Evolutionary conservation across 352 stramenopile species (phyloP), one percentile per base, ranked within the genome.

Genomic region (Pythium aristosporum): DNA sequence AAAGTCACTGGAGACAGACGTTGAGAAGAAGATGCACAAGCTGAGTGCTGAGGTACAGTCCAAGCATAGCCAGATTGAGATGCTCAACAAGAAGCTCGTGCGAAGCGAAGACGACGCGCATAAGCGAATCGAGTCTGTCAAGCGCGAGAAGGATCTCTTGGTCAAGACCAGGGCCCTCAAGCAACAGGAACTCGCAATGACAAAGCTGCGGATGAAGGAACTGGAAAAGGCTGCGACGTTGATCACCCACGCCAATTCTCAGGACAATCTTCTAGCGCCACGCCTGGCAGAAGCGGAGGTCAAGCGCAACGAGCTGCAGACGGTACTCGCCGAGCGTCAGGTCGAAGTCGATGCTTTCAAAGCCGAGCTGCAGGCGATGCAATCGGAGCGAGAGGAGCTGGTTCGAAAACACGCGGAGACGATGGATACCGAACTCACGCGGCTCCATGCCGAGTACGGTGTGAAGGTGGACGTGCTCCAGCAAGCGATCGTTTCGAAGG

Each of bases 201-300:
- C 80, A 2, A 83, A 86, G 49, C 60, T 89, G 32, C 82, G 79
- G 61, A 49, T 93, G 30, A 77, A 79, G 28, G 77, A 89, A 57
- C 75, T 89, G 66, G 80, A 93, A 32, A 73, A 75, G 12, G 74
- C 79, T 12, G 68, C 64, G 9, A 61, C 69, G 15, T 47, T n/a
- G 46, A 28, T 6, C 44, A 56, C 23, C 18, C 20, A 57, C 18
- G 28, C 41, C 20, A 16, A 50, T 21, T 4, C 36, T 13, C 20
- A 37, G 3, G 54, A 58, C 25, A 34, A 57, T 28, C 30, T 41
- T 28, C 30, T 41, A 1, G 18, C 36, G 5, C 32, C 42, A 7
- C 30, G 43, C 15, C 16, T 69, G 8, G 65, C 57, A 9, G 67
- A 72, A 10, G 37, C 68, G 1, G 67, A 79, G 7, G 37, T 25